Evolutionary conservation across 495 filamentous ascomycete species (phyloP).

Genomic region (Aspergillus cavernicola): DNA sequence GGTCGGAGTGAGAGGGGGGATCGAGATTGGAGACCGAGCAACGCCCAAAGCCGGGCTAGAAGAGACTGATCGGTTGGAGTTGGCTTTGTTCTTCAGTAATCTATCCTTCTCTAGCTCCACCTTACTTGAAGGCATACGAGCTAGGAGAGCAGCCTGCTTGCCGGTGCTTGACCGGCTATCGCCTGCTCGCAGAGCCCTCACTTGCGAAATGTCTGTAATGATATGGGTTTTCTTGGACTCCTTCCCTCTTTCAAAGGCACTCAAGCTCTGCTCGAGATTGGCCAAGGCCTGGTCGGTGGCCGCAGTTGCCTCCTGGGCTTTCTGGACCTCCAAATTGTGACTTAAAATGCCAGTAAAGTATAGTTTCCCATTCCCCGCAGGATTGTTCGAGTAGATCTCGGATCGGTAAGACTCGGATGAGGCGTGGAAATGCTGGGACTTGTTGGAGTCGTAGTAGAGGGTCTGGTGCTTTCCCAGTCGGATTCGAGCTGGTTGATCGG

Average conservation of each 20-base stretch:
- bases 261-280: conserved; percentile 53
- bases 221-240: conserved; percentile 50
- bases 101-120: conserved; percentile 45
- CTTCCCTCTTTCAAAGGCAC: conserved; percentile 47
- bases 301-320: conserved; percentile 51
- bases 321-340: conserved; percentile 54
- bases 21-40: conserved; percentile 37
- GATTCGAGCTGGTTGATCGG: conserved; percentile 55
- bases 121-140: conserved; percentile 32
- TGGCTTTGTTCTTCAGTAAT: conserved; percentile 32
- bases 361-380: conserved; percentile 39
- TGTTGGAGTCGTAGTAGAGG: conserved; percentile 52
- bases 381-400: conserved; percentile 47
- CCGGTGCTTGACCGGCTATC: conserved; percentile 25
- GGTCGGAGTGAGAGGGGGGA: conserved; percentile 36
- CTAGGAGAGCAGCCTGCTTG: conserved; percentile 19
- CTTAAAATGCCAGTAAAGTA: conserved; percentile 54
- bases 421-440: conserved; percentile 48
- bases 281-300: conserved; percentile 50
- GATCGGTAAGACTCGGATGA: conserved; percentile 45
- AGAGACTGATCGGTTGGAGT: conserved; percentile 56
- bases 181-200: conserved; percentile 33
- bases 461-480: conserved; percentile 46
- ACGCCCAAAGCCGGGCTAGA: conserved; percentile 60
- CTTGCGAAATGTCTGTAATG: conserved; percentile 35